Evolutionary conservation across 2,329 filamentous ascomycete species (phyloP), one percentile per base, ranked within the genome.

Genomic region (Colletotrichum orbiculare): DNA sequence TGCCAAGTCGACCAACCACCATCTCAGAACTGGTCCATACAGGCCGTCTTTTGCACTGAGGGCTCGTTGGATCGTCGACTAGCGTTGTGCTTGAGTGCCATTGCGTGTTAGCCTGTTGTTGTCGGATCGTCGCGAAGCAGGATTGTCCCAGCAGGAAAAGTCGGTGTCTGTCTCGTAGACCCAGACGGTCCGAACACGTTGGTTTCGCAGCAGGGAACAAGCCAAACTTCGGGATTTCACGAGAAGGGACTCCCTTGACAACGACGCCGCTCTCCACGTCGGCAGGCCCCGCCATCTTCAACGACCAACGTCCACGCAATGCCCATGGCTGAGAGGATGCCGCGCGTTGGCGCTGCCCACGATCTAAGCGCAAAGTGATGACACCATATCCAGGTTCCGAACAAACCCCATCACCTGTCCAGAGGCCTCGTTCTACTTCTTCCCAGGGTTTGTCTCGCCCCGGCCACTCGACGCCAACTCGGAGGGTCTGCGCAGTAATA

Each of bases 81-180:
- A 64, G 61, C 49, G 61, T 48, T 13, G 49, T 13, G 11, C 34
- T 37, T n/a, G 13, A 54, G 39, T 11, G 34, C 41, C 43, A 38
- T 54, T 45, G 42, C 42, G 15, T 39, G 56, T 54, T 47, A 43
- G 50, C n/a, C 38, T 54, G 17, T 13, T 60, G 52, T 60, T 54
- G 39, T 43, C 38, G 46, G 55, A 46, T 34, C 42, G 17, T 45
- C 49, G 45, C n/a, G 17, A 35, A 64, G 55, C 49, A 60, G 61
- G 61, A 54, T 11, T 64, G 61, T 35, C 61, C 61, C 34, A 8
- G 61, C 49, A 38, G 38, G 42, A 64, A 64, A 64, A 54, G 56
- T 59, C 61, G 61, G 61, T 64, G 61, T 64, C 61, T 54, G 50
- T n/a, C n/a, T 46, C 39, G 34, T 54, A 13, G 43, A 50, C 35